Base-by-base conservation (phyloP, 2,329 filamentous ascomycete species). In the Alternaria consortialis region DNA sequence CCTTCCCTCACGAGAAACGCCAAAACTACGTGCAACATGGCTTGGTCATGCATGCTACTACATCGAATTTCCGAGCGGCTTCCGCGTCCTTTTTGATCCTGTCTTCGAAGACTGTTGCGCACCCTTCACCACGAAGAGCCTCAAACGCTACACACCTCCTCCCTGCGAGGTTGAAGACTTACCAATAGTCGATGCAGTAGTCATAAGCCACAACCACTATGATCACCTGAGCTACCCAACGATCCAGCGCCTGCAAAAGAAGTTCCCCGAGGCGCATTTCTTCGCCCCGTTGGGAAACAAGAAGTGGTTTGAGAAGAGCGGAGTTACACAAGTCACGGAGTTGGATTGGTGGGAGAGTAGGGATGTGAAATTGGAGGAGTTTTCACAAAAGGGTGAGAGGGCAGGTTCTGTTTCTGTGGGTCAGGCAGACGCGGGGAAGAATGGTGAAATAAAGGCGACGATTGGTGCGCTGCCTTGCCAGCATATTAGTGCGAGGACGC, bases 41-140 rank as follows among this genome's bases (percentile, higher is more conserved):
- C 88, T 98, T 2, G 94, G 94, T 36, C 94, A 98, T 78, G 94
- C 94, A 4, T 97, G 93, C 82, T 97, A 93, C 82, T 94, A 92
- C 73, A 88, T 97, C 69, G 94, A 97, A 78, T 97, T 94, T 72
- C 93, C 93, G 2, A 86, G 87, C 13, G 94, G 94, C 1, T 83
- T 98, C 54, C 89, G 94, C 56, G 92, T 97, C 4, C 86, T 98
- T 4, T 97, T 97, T 77, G 94, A 97, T 74, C 94, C 94, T 1
- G 94, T 97, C 34, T 97, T 97, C 68, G 92, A 94, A 76, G 88
- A 93, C 64, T 88, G 92, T 70, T 97, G 94, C 80, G 89, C 90
- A 31, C 94, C 94, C 0, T 84, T 94, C 68, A 84, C 83, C 37
- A 88, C 88, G 67, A 73, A 91, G 57, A 88, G 88, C 0, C 91